phyloP scores from a whole-genome alignment of 2,329 filamentous ascomycete genomes.

The Cercospora zeina region DNA sequence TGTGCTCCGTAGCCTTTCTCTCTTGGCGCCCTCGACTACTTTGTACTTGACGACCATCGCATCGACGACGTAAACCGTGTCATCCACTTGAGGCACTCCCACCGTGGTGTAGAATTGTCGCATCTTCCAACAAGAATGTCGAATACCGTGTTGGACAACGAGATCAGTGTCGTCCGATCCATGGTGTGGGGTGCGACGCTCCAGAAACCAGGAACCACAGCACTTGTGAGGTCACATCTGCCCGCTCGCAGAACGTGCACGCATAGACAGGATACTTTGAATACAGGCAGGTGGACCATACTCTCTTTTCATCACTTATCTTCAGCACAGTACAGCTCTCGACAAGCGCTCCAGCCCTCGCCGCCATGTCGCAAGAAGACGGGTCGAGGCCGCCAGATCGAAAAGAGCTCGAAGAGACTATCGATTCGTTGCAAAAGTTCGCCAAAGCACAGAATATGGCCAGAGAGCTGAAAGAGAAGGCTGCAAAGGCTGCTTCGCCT shows the following conservation, averaged over 20 bases:
- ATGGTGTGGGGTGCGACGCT: background rate
- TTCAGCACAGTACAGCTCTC: background rate
- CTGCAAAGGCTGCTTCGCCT: slow-evolving; percentile 28
- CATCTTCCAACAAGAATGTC: background rate
- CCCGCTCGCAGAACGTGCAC: background rate
- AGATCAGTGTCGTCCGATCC: background rate
- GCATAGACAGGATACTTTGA: background rate
- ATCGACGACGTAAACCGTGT: background rate
- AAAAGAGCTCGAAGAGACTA: slow-evolving; percentile 30
- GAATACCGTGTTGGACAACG: background rate
- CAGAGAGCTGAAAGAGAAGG: slow-evolving; percentile 29
- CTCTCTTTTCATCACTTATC: background rate
- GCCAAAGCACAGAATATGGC: slow-evolving; percentile 30
- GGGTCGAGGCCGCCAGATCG: slow-evolving; percentile 7
- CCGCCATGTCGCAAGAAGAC: slow-evolving; percentile 3
- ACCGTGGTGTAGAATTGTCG: background rate
- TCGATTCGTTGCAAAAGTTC: slow-evolving; percentile 31
- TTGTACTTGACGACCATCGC: too few species aligned
- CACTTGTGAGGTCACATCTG: slow-evolving; percentile 1
- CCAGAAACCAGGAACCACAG: slow-evolving; percentile 1
- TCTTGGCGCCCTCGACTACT: background rate
- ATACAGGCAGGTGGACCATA: background rate
- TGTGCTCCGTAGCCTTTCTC: background rate
- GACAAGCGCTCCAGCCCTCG: background rate
- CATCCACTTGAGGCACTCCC: background rate